Evolutionary conservation across 1,284 basidiomycete genomes (phyloP).

Genomic region (Cryptococcus sp.): DNA sequence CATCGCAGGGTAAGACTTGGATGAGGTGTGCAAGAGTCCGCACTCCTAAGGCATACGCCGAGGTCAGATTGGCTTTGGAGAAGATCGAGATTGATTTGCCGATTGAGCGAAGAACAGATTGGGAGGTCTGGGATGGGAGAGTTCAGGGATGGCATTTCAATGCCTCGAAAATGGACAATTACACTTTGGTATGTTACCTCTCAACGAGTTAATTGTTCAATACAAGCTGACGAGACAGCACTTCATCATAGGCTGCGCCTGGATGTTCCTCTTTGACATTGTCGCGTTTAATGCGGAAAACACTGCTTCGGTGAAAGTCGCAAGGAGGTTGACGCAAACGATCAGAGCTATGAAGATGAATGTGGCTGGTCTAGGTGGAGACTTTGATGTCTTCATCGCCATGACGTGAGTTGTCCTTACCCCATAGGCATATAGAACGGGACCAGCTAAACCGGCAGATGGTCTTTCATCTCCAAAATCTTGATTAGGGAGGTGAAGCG

Average conservation of each 20-base stretch:
- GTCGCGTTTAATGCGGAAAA: conserved; percentile 33
- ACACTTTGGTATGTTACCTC: conserved; percentile 24
- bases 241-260: conserved; percentile 36
- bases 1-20: conserved; percentile 12
- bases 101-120: conserved; percentile 28
- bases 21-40: conserved; percentile 24
- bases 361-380: conserved; percentile 8
- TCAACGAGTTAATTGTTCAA: too few relatives aligned
- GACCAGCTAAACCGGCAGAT: conserved; percentile 15
- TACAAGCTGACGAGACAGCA: conserved; percentile 20
- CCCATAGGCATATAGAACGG: not conserved
- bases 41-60: conserved; percentile 33
- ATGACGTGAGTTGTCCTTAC: conserved; percentile 37
- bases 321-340: conserved; percentile 22
- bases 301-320: conserved; percentile 27
- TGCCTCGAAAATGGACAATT: conserved; percentile 15
- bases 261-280: conserved; percentile 43
- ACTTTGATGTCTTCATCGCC: conserved; percentile 36
- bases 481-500: conserved; percentile 39
- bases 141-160: conserved; percentile 27
- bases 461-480: conserved; percentile 33
- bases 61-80: conserved; percentile 24
- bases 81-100: conserved; percentile 34
- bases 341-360: conserved; percentile 11
- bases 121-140: conserved; percentile 31